Base-by-base conservation (phyloP, 164 flowering plant genomes). In the Malania oleifera region DNA sequence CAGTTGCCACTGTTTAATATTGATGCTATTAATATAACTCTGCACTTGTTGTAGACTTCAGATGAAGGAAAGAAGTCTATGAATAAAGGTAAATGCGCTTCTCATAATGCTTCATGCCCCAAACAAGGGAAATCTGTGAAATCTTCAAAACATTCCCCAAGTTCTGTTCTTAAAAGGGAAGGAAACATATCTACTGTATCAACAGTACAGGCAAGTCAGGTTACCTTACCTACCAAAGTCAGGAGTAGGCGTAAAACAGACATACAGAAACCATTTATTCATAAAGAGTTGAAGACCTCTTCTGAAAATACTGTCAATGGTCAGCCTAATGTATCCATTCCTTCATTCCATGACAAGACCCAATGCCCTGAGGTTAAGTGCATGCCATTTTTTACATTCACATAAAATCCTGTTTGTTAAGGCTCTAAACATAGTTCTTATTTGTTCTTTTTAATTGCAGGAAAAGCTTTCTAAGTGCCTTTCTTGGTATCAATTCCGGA, bases 161-260 rank as follows among this genome's bases (percentile, higher is more conserved):
- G 51, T 70, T 56, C 66, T 65, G 86, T 76, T 63, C 63, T 54
- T 29, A 74, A 62, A 61, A 79, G 64, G 74, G 72, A 50, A 77
- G 66, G 37, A 72, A 62, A 28, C 76, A 75, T 54, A 39, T 74
- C n/a, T 19, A 64, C 69, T 46, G 73, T 48, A 63, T 71, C 87
- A 70, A n/a, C n/a, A 62, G 56, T 65, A 68, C 52, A 51, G 73
- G 34, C 58, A 23, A 73, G 64, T 65, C 75, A 74, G 43, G 79
- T 66, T 39, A 71, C 18, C 63, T 64, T 71, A 60, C 80, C 88
- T 34, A 77, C 81, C 20, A 89, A 75, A 73, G 61, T 43, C 22
- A 75, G 76, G 67, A 88, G 82, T 76, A 83, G 82, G 69, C 89
- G 93, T 6, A 95, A 95, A 76, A 68, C 64, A 73, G 57, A 67